These are phyloP conservation scores for Heliamphora pulchella DNA, from an alignment of 179 eudicot genomes.

Conservation along the genomic window DNA sequence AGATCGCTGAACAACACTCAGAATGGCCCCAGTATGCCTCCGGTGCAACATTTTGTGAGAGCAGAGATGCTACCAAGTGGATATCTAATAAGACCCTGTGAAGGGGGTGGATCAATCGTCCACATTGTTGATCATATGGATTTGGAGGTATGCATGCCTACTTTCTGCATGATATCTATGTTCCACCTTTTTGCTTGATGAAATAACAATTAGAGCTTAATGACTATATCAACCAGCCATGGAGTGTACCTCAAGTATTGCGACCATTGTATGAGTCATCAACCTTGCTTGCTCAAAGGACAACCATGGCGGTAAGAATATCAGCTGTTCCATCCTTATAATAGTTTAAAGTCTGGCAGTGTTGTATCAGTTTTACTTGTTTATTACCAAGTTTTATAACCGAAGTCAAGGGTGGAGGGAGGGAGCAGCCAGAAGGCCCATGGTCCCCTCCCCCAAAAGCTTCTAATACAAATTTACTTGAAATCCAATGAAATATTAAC, in stretches of 20 bases:
- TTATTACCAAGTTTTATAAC: too few relatives aligned
- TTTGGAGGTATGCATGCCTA: slow-evolving; percentile 52
- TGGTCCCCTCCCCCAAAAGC: too few relatives aligned
- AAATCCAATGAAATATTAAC: too few relatives aligned
- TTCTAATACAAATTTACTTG: too few relatives aligned
- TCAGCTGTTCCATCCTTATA: not conserved
- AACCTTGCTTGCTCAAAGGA: slow-evolving; percentile 64
- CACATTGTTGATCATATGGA: slow-evolving; percentile 92
- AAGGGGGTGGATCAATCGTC: slow-evolving; percentile 87
- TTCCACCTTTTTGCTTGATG: not conserved
- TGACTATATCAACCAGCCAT: slow-evolving; percentile 37
- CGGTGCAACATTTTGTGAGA: slow-evolving; percentile 73
- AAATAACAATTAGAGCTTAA: not conserved
- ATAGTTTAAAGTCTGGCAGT: not conserved
- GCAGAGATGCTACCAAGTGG: slow-evolving; percentile 93
- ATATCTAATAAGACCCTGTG: slow-evolving; percentile 85
- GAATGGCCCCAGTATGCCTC: slow-evolving; percentile 91
- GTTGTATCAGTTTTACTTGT: too few relatives aligned
- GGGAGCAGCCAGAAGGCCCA: too few relatives aligned
- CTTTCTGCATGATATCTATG: not conserved
- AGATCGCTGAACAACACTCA: slow-evolving; percentile 85
- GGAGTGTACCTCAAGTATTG: slow-evolving; percentile 82
- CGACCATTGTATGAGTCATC: slow-evolving; percentile 81
- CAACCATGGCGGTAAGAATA: slow-evolving; percentile 62
- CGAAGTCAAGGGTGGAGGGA: too few relatives aligned